Conservation (phyloP, 2,329 filamentous ascomycete species). For the Pseudogymnoascus sp. region DNA sequence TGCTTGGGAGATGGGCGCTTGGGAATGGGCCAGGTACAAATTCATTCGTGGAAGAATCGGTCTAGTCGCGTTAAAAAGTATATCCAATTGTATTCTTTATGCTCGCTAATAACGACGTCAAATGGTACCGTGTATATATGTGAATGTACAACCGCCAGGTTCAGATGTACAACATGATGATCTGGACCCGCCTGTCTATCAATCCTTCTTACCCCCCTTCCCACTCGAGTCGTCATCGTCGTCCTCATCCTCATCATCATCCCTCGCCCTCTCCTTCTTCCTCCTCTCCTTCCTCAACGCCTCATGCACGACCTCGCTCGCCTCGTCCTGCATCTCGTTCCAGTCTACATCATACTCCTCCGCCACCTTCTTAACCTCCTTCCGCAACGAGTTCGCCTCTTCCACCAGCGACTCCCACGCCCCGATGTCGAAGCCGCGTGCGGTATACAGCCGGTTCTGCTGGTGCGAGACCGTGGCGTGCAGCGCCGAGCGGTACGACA, state of each 20-base stretch:
- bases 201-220: constrained; percentile 15
- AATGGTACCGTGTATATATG: background rate
- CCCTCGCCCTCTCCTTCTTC: constrained; percentile 28
- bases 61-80: background rate
- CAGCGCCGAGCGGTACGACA: constrained; percentile 78
- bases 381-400: constrained; percentile 69
- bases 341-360: constrained; percentile 87
- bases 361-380: constrained; percentile 73
- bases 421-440: constrained; percentile 65
- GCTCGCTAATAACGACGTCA: background rate
- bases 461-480: constrained; percentile 77
- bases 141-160: background rate
- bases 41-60: background rate
- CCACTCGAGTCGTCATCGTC: constrained; percentile 14
- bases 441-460: constrained; percentile 69
- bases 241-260: constrained; percentile 34
- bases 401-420: constrained; percentile 74
- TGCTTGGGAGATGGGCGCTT: background rate
- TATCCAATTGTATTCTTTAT: constrained; percentile 8
- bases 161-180: background rate
- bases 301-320: constrained; percentile 56
- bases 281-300: constrained; percentile 46
- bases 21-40: background rate
- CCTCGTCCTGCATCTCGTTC: constrained; percentile 70
- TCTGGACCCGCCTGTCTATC: background rate